These are phyloP conservation scores for Amanita pseudoporphyria DNA, from an alignment of 768 basidiomycete genomes.

Conservation along the genomic window DNA sequence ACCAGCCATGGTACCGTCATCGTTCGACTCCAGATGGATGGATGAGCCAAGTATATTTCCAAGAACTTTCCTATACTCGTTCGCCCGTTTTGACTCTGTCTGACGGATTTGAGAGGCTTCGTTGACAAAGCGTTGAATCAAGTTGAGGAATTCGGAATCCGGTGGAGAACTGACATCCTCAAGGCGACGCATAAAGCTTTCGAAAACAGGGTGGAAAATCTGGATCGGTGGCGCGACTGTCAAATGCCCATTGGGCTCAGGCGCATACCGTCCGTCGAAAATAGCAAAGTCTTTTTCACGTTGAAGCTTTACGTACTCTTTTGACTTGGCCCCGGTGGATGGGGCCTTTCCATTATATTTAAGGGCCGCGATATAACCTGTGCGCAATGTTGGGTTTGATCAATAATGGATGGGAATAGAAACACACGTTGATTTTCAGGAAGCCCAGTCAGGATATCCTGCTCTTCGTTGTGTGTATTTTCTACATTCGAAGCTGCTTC, in stretches of 20 bases:
- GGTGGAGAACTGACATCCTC: too few species aligned
- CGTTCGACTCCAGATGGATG: neutral
- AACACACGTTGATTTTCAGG: constrained; percentile 20
- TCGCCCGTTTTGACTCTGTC: constrained; percentile 10
- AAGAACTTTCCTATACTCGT: neutral
- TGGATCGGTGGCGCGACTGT: constrained; percentile 16
- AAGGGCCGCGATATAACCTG: constrained; percentile 33
- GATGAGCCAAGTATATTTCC: constrained; percentile 1
- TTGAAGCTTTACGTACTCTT: constrained; percentile 4
- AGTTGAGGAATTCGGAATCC: constrained; percentile 6
- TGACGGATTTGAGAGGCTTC: constrained; percentile 10
- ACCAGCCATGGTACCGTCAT: neutral
- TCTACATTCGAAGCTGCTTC: neutral
- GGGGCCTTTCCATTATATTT: neutral
- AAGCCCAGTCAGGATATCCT: neutral
- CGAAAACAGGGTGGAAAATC: constrained; percentile 20
- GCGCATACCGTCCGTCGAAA: constrained; percentile 11
- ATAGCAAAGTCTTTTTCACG: constrained; percentile 2
- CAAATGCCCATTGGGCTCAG: neutral
- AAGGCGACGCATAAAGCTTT: too few species aligned
- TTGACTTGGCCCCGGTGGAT: neutral
- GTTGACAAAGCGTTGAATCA: constrained; percentile 1
- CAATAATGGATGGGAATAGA: neutral
- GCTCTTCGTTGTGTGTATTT: neutral
- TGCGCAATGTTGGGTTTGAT: neutral